Base-by-base conservation (phyloP, 495 filamentous ascomycete species). In the Daldinia childiae region DNA sequence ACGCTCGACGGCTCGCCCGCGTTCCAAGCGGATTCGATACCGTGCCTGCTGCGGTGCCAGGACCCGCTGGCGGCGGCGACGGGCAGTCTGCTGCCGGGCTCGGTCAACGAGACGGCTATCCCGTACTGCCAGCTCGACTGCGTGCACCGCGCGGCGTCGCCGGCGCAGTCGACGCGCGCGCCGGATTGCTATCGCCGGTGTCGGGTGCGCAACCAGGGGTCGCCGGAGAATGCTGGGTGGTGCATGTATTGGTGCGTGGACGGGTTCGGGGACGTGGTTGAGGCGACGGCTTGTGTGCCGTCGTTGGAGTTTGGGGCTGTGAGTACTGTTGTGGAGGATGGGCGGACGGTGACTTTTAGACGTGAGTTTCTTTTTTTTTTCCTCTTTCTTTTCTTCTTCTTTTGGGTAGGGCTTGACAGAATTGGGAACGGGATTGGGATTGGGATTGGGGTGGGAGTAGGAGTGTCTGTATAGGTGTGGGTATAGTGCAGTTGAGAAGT, bases 281-380 rank as follows among this genome's bases (percentile, higher is more conserved):
- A 43, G 67, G 39, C 12, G 9, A 65, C 67, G 60, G 30, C 52
- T 24, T 70, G 67, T 12, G 55, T 70, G 41, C 60, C 60, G 6
- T 60, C 55, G 17, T 43, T 65, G 11, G 55, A 14, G 34, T 61
- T 32, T 15, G 68, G 61, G 14, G 45, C 5, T 7, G 17, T 43
- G 55, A 36, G 45, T 6, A 65, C 55, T 30, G 39, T 61, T 39
- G 43, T 50, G 50, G 24, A 38, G 1, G 61, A 45, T 32, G 43
- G 67, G 1, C 12, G 14, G 48, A 29, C 19, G 24, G 19, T 59
- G 24, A 54, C 41, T 29, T 43, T 52, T 24, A 30, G 43, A 34
- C 56, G 67, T 70, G 17, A 56, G 29, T 34, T 32, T 30, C 26
- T 45, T 27, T 15, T 45, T 58, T 17, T 9, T 9, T 54, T 19